Percentiles rank a stretch among this genome's conserved stretches.
Conservation (phyloP, 1,139 yeast genomes). For the Taiozyma sp. region DNA sequence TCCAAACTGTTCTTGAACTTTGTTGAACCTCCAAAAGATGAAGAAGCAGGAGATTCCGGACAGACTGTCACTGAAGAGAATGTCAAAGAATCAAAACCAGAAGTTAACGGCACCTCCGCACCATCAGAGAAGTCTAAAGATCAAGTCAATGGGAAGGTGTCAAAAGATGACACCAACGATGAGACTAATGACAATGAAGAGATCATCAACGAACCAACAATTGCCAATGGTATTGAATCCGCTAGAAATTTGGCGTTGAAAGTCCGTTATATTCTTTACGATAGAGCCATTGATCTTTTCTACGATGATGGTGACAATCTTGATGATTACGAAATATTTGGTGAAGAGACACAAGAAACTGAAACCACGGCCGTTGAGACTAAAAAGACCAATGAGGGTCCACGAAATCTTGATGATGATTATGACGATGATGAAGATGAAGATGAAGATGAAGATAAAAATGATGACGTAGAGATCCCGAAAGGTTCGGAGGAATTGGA, state of each 20-base stretch:
- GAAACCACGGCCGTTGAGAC: background rate
- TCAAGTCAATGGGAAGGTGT: background rate
- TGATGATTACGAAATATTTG: conserved; percentile 23
- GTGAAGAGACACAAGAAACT: conserved; percentile 18
- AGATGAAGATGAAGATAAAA: conserved; percentile 19
- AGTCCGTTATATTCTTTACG: conserved; percentile 65
- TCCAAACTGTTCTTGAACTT: conserved; percentile 15
- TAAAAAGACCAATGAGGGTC: background rate
- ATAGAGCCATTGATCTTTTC: conserved; percentile 59
- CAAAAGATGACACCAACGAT: background rate
- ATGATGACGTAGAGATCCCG: conserved; percentile 13
- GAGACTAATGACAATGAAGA: conserved; percentile 19
- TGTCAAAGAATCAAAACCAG: background rate
- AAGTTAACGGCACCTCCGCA: background rate
- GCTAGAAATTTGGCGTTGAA: conserved; percentile 55
- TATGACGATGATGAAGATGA: conserved; percentile 23
- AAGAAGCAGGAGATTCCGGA: background rate
- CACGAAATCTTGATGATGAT: conserved; percentile 30
- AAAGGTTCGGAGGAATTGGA: conserved; percentile 30
- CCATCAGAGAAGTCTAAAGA: background rate
- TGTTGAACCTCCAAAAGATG: conserved; percentile 5
- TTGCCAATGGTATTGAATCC: conserved; percentile 44
- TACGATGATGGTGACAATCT: conserved; percentile 27
- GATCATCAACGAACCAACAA: conserved; percentile 28
- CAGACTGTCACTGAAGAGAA: background rate